Percentiles rank a stretch among this genome's conserved stretches.
These are phyloP conservation scores for Abortiporus biennis DNA, from an alignment of 1,284 basidiomycete species.

Conservation along the genomic window DNA sequence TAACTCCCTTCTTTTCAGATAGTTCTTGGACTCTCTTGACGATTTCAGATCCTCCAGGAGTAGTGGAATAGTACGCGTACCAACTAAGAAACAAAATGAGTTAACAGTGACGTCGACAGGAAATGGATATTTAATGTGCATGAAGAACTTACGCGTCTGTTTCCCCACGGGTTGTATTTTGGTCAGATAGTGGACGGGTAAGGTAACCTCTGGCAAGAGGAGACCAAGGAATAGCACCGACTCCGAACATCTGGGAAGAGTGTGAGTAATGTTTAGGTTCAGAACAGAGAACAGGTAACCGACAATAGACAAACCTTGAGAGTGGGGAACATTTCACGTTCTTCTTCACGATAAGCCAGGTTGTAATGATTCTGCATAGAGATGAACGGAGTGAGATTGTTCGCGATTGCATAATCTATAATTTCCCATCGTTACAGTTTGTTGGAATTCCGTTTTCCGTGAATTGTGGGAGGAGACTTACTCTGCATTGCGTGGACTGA, in stretches of 20 bases:
- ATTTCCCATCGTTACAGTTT: too few relatives aligned
- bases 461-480: constrained; percentile 6
- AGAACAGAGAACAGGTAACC: too few relatives aligned
- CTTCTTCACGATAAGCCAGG: constrained; percentile 41
- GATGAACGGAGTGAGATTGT: constrained; percentile 40
- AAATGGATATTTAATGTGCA: too few relatives aligned
- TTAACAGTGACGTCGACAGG: background rate
- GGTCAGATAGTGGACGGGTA: constrained; percentile 19
- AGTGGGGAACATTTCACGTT: too few relatives aligned
- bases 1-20: constrained; percentile 26
- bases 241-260: constrained; percentile 15
- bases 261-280: constrained; percentile 29
- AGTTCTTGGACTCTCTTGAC: constrained; percentile 29
- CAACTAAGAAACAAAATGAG: constrained; percentile 2
- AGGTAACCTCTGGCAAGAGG: constrained; percentile 28
- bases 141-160: constrained; percentile 7
- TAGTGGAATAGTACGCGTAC: constrained; percentile 3
- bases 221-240: constrained; percentile 31
- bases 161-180: constrained; percentile 14
- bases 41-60: constrained; percentile 1
- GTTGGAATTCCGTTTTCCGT: too few relatives aligned
- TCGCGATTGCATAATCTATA: constrained; percentile 25
- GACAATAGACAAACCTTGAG: constrained; percentile 48
- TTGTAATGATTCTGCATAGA: constrained; percentile 39
- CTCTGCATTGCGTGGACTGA: constrained; percentile 46